Conservation (phyloP, 768 basidiomycete species). For the Gloeophyllum trabeum region DNA sequence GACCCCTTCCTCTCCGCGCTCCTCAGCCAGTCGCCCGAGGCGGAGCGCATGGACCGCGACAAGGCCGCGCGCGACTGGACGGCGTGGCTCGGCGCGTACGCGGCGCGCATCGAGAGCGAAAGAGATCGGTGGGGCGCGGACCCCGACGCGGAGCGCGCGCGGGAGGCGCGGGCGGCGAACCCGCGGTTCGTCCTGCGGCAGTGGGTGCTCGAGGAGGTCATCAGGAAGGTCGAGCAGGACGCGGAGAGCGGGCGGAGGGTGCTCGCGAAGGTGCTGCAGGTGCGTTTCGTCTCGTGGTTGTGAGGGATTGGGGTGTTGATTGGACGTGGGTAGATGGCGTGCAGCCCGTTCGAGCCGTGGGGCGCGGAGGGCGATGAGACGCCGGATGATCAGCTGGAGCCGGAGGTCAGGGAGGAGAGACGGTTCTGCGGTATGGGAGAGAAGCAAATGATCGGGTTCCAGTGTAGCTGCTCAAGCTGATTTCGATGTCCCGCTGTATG, state of each 20-base stretch:
- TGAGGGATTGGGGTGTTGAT: constrained; percentile 1
- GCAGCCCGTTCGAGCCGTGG: constrained; percentile 77
- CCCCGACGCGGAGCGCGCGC: constrained; percentile 24
- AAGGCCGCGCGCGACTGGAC: constrained; percentile 41
- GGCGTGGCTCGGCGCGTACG: constrained; percentile 56
- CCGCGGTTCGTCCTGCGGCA: constrained; percentile 91
- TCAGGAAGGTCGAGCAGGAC: constrained; percentile 62
- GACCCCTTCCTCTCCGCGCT: constrained; percentile 32
- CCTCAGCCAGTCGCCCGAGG: constrained; percentile 35
- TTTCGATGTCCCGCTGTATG: neutral
- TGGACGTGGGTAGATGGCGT: constrained; percentile 59
- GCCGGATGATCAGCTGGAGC: constrained; percentile 32
- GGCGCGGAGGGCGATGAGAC: constrained; percentile 55
- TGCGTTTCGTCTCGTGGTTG: constrained; percentile 22
- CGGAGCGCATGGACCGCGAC: constrained; percentile 29
- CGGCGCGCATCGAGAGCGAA: constrained; percentile 44
- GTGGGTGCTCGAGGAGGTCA: constrained; percentile 94
- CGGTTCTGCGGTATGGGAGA: constrained; percentile 73
- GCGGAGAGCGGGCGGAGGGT: constrained; percentile 48
- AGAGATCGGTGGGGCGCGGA: constrained; percentile 11
- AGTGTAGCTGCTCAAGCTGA: constrained; percentile 89
- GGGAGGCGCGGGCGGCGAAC: constrained; percentile 51
- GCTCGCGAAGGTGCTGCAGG: constrained; percentile 75
- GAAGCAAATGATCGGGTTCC: constrained; percentile 72
- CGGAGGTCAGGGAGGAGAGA: constrained; percentile 58